Base-by-base conservation (phyloP, 495 filamentous ascomycete species). In the Aspergillus wentii region DNA sequence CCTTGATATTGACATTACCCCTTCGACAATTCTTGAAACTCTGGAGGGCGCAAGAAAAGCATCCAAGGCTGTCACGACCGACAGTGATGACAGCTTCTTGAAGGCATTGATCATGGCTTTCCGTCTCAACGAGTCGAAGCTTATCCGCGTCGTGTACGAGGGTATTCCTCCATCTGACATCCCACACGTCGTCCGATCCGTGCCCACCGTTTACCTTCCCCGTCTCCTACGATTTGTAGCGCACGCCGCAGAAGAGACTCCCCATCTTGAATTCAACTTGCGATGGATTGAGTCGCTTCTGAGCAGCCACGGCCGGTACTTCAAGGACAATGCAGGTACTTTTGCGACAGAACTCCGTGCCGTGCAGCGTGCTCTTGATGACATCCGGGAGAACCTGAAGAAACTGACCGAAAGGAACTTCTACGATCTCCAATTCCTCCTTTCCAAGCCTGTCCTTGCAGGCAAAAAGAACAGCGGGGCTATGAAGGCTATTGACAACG, bases 91-190 rank as follows among this genome's bases (percentile, higher is more conserved):
- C 47, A 86, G 94, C 26, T 95, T 83, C 64, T 72, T 96, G 22
- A 94, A 88, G 62, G 92, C 92, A 1, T 68, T 98, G 2, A 82
- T 95, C 40, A 96, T 97, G 91, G 86, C 90, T 1, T 97, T 98
- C 72, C 85, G 92, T 1, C 75, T 98, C 26, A 95, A 94, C 63
- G 82, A 91, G 51, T 69, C 72, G 2, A 73, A 75, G 33, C 69
- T 97, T 17, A 76, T 95, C 33, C 80, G 82, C 40, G 77, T 76
- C 17, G 88, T 96, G 8, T 96, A 94, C 62, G 86, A 91, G 65
- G 71, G 76, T 2, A 85, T 88, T 25, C 90, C 94, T 13, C 70
- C 79, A 23, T 62, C 69, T 11, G 86, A 87, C 49, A 86, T 98
- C 40, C 41, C 74, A 10, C 76, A 92, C 32, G 83, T 95, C 1